Evolutionary conservation across 2,329 filamentous ascomycete genomes (phyloP).

Genomic region (Ophiostoma ips): DNA sequence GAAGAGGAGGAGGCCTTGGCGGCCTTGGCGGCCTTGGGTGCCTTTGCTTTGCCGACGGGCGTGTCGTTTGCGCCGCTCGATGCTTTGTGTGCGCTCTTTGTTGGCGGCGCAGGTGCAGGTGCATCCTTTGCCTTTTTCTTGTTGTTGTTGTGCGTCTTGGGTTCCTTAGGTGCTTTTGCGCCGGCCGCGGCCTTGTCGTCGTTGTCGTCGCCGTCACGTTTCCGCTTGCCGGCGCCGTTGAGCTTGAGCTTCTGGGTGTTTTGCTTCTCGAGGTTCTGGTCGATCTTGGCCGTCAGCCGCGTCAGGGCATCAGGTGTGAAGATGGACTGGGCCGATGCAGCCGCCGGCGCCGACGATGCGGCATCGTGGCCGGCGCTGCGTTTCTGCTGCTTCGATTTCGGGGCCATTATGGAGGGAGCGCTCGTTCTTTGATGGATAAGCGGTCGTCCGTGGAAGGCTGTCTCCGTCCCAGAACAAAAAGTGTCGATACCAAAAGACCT

Average conservation of each 20-base stretch:
- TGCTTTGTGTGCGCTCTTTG: constrained; percentile 13
- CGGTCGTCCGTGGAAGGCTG: too few relatives aligned
- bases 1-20: not conserved
- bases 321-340: constrained; percentile 9
- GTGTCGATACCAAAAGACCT: too few relatives aligned
- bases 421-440: too few relatives aligned
- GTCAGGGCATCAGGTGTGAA: constrained; percentile 39
- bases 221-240: constrained; percentile 12
- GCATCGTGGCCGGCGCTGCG: constrained; percentile 1
- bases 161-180: constrained; percentile 27
- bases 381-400: constrained; percentile 19
- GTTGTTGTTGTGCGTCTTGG: constrained; percentile 17
- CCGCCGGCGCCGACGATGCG: not conserved
- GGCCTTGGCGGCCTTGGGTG: not conserved
- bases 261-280: constrained; percentile 32
- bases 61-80: constrained; percentile 18
- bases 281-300: constrained; percentile 42
- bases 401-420: constrained; percentile 13
- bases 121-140: constrained; percentile 1
- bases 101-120: constrained; percentile 17
- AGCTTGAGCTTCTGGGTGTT: constrained; percentile 19
- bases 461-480: too few relatives aligned
- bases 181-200: constrained; percentile 2
- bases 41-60: constrained; percentile 10
- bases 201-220: constrained; percentile 8